Evolutionary conservation across 2,329 filamentous ascomycete species (phyloP), one percentile per base, ranked within the genome.

Genomic region (Colletotrichum agaves): DNA sequence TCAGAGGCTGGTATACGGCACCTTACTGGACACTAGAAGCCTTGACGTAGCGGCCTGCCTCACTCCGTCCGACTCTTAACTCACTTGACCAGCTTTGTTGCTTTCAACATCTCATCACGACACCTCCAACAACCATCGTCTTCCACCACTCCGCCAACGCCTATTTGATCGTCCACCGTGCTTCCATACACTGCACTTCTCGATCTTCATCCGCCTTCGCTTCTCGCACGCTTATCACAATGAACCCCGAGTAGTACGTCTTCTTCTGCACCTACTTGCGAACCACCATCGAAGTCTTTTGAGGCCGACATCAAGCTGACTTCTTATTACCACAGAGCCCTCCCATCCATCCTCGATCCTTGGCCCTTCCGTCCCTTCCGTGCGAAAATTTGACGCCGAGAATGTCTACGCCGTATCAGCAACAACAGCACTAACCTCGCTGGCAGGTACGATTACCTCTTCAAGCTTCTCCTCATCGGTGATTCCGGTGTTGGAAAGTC

Each of bases 401-500:
- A 15, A 17, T 41, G 6, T 41, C 49, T 62, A 49, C 41, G 65
- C 27, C 47, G 63, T 57, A 60, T 43, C 46, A 27, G 27, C 27
- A 15, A 37, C 35, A 5, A 37, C 35, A 35, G 53, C 41, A 56
- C 75, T 78, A 65, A 80, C 70, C 67, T 52, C 27, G 23, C 55
- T 64, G 17, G 69, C 79, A 98, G 96, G 96, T 99, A 99, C 92
- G 96, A 99, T 82, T 99, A 99, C 83, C 94, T 99, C 79, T 99
- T 99, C 91, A 99, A 99, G 91, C 94, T 99, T 74, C 93, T 99
- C 83, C 95, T 99, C 87, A 99, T 99, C 90, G 96, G 96, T 84
- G 96, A 99, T 83, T 99, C 96, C 82, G 96, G 96, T 90, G 96
- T 99, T 78, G 96, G 96, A 91, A 99, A 99, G 91, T 99, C 96